A percentile compares a stretch with the other conserved stretches of the same genome.
Evolutionary conservation across 2,329 filamentous ascomycete genomes (phyloP).

Genomic region (Alternaria postmessia): DNA sequence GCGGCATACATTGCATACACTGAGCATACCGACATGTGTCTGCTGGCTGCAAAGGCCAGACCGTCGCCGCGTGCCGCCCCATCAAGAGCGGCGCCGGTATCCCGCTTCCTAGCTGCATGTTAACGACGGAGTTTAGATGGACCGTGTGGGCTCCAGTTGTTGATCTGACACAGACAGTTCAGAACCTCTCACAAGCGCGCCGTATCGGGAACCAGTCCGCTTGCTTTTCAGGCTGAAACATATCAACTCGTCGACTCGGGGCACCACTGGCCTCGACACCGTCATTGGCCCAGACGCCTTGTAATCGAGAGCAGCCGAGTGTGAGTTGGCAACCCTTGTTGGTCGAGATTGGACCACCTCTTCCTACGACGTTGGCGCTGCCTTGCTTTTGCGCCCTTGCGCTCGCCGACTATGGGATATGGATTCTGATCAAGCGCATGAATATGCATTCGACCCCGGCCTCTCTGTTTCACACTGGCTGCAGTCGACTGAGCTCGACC

Average conservation of each 20-base stretch:
- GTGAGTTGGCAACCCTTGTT: slow-evolving; percentile 14
- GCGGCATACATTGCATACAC: not conserved
- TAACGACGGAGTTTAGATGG: slow-evolving; percentile 9
- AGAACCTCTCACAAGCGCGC: slow-evolving; percentile 8
- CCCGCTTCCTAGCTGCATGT: slow-evolving; percentile 17
- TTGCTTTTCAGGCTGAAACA: slow-evolving; percentile 17
- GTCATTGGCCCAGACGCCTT: slow-evolving; percentile 9
- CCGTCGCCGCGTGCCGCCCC: slow-evolving; percentile 4
- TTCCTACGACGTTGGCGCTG: slow-evolving; percentile 19
- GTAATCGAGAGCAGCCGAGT: slow-evolving; percentile 1
- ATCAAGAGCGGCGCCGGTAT: slow-evolving; percentile 12
- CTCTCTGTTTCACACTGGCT: slow-evolving; percentile 37
- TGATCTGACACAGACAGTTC: slow-evolving; percentile 8
- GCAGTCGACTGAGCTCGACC: slow-evolving; percentile 40
- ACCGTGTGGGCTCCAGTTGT: slow-evolving; percentile 7
- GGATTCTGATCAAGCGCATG: slow-evolving; percentile 22
- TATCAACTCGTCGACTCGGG: slow-evolving; percentile 5
- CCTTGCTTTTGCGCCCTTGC: slow-evolving; percentile 20
- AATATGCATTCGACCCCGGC: slow-evolving; percentile 22
- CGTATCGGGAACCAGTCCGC: slow-evolving; percentile 12
- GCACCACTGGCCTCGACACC: not conserved
- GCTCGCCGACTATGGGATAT: slow-evolving; percentile 24
- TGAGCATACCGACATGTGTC: not conserved
- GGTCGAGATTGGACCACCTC: slow-evolving; percentile 17
- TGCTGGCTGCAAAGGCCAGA: not conserved